Percentiles rank a stretch among this genome's conserved stretches.
These are phyloP conservation scores for Agrocybe chaxingu DNA, from an alignment of 768 basidiomycete species.

Conservation along the genomic window DNA sequence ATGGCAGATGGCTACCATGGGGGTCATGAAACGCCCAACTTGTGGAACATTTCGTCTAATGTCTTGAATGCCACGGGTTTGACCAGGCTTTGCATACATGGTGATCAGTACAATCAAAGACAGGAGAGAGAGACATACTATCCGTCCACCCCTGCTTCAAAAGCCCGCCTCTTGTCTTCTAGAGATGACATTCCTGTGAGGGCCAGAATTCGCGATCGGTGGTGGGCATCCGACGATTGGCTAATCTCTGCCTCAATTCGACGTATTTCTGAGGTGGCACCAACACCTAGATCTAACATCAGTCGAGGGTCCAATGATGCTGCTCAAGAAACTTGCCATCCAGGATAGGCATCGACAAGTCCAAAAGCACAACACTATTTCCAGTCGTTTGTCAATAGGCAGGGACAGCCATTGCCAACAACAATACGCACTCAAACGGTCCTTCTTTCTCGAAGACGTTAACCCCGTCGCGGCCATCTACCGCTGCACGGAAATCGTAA, in stretches of 20 bases:
- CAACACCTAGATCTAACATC: slow-evolving; percentile 51
- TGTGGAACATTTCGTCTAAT: slow-evolving; percentile 78
- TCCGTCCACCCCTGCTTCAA: slow-evolving; percentile 91
- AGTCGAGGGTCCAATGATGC: not conserved
- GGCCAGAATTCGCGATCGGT: slow-evolving; percentile 67
- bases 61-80: slow-evolving; percentile 96
- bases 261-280: slow-evolving; percentile 82
- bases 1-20: not conserved
- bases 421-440: slow-evolving; percentile 77
- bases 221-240: slow-evolving; percentile 24
- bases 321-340: slow-evolving; percentile 56
- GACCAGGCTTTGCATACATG: slow-evolving; percentile 57
- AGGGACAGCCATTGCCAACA: not conserved
- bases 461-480: slow-evolving; percentile 85
- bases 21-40: slow-evolving; percentile 50
- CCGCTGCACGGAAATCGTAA: slow-evolving; percentile 74
- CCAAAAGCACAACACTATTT: slow-evolving; percentile 75
- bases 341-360: slow-evolving; percentile 92
- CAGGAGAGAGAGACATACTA: slow-evolving; percentile 59
- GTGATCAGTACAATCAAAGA: slow-evolving; percentile 3
- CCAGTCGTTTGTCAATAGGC: slow-evolving; percentile 6
- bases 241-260: slow-evolving; percentile 52
- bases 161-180: slow-evolving; percentile 89
- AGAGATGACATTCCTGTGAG: slow-evolving; percentile 91
- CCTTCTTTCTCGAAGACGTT: slow-evolving; percentile 66